Evolutionary conservation across 2,329 filamentous ascomycete species (phyloP).

Genomic region (Chaetomiaceae sp.): DNA sequence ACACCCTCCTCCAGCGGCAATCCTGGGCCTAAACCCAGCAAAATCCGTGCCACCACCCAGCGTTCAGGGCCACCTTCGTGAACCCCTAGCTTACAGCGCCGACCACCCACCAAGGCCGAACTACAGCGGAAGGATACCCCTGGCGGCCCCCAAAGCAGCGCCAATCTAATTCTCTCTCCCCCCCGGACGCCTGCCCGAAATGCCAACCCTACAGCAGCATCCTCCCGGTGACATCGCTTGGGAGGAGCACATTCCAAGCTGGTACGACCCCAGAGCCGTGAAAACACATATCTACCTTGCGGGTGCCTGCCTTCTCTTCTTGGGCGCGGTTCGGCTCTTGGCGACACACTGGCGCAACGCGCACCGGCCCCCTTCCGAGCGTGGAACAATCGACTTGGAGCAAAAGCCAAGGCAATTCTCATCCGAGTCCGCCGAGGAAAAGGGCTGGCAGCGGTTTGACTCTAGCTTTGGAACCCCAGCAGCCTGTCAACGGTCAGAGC

Average conservation of each 20-base stretch:
- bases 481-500: conserved; percentile 8
- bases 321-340: conserved; percentile 28
- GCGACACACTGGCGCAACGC: conserved; percentile 1
- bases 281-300: conserved; percentile 28
- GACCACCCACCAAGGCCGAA: conserved; percentile 20
- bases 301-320: conserved; percentile 33
- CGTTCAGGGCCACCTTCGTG: conserved; percentile 15
- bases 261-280: conserved; percentile 20
- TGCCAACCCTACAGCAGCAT: conserved; percentile 36
- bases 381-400: conserved; percentile 2
- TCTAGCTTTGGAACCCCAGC: neutral
- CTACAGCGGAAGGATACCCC: conserved; percentile 16
- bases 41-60: conserved; percentile 18
- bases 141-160: conserved; percentile 16
- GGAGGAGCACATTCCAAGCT: conserved; percentile 26
- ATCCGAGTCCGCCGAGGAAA: neutral
- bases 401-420: conserved; percentile 3
- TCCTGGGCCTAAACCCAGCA: conserved; percentile 7
- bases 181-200: conserved; percentile 30
- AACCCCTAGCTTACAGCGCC: conserved; percentile 19
- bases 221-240: conserved; percentile 30
- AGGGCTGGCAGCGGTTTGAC: conserved; percentile 2
- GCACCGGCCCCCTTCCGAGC: neutral
- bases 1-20: neutral
- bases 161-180: conserved; percentile 21